phyloP scores from a whole-genome alignment of 495 filamentous ascomycete genomes.

The Penicillium samsonianum region DNA sequence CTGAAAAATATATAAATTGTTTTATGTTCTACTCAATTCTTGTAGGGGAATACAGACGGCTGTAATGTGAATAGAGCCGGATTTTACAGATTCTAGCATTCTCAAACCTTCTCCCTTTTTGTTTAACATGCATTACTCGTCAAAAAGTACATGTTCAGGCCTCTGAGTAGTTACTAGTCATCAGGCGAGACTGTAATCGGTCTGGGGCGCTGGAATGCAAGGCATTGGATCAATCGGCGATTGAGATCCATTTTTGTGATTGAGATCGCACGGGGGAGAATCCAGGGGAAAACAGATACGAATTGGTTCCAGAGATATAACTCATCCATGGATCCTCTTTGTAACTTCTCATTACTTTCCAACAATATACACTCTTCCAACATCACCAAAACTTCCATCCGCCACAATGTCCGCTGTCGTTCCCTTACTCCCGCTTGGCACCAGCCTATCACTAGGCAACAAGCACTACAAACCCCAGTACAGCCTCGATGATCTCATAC shows the following conservation, averaged over 20 bases:
- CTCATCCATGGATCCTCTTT: background rate
- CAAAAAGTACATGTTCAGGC: background rate
- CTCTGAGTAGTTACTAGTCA: background rate
- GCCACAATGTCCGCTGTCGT: conserved; percentile 23
- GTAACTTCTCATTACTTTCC: background rate
- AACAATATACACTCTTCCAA: background rate
- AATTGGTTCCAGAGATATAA: conserved; percentile 5
- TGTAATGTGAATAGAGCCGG: background rate
- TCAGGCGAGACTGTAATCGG: conserved; percentile 6
- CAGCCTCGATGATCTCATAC: conserved; percentile 30
- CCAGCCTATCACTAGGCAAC: conserved; percentile 20
- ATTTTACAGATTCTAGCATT: background rate
- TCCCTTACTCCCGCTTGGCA: conserved; percentile 18
- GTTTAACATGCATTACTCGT: background rate
- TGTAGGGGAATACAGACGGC: background rate
- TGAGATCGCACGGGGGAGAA: conserved; percentile 5
- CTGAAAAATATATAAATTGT: background rate
- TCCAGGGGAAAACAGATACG: conserved; percentile 7
- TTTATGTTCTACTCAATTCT: background rate
- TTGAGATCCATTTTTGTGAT: conserved; percentile 2
- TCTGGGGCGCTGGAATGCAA: conserved; percentile 9
- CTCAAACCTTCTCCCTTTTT: background rate
- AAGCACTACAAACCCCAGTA: conserved; percentile 27
- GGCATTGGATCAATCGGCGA: conserved; percentile 13
- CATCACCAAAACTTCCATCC: background rate